These are phyloP conservation scores for Pythium pectinolyticum DNA, from an alignment of 352 stramenopile genomes.

Conservation along the genomic window DNA sequence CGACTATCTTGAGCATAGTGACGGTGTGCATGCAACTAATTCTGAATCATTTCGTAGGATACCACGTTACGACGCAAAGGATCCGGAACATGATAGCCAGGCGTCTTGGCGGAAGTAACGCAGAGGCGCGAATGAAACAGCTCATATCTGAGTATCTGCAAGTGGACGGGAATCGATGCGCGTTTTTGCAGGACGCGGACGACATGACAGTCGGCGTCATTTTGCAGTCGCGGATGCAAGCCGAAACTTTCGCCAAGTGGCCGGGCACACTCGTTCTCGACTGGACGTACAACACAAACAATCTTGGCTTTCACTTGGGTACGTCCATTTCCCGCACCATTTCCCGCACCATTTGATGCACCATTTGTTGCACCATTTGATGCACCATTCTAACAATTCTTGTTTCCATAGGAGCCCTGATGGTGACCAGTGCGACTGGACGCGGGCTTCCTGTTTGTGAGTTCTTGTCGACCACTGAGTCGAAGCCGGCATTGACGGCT, in stretches of 20 bases:
- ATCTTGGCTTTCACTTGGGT: constrained; percentile 2
- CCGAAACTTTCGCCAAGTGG: not conserved
- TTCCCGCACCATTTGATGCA: no score
- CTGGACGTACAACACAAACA: constrained; percentile 6
- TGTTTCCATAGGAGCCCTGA: not conserved
- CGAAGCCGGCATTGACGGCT: not conserved
- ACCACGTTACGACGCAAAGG: not conserved
- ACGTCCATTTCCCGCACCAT: not conserved
- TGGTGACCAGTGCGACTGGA: not conserved
- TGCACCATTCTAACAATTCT: not conserved
- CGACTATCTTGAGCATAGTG: not conserved
- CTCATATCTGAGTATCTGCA: not conserved
- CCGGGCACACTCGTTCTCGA: not conserved
- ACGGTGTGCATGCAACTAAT: not conserved
- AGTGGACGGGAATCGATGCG: not conserved
- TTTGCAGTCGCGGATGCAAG: not conserved
- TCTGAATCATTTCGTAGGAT: not conserved
- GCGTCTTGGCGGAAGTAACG: not conserved
- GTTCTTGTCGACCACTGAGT: not conserved
- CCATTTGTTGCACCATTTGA: not conserved
- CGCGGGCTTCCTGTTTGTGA: not conserved
- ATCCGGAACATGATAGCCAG: not conserved
- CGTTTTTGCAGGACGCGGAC: not conserved
- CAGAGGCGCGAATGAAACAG: not conserved
- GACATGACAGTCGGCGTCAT: not conserved